Evolutionary conservation across 139 green algal species (phyloP).

Genomic region (Pleodorina starrii): DNA sequence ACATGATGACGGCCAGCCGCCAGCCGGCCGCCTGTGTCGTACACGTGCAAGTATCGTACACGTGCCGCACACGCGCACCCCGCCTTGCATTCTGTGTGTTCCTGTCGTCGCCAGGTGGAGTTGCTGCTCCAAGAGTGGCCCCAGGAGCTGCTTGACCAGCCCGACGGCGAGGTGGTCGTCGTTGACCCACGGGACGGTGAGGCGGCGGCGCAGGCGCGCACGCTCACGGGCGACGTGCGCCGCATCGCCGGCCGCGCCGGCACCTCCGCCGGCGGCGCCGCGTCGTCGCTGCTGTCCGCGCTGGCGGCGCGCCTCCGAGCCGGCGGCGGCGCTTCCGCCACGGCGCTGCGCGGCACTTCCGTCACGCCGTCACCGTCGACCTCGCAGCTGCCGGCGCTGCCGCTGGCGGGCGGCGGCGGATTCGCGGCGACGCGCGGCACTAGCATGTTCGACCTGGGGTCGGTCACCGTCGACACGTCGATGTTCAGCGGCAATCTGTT

Average conservation of each 20-base stretch:
- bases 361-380: background rate
- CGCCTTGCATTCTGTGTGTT: too few species aligned
- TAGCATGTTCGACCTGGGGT: background rate
- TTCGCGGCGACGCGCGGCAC: background rate
- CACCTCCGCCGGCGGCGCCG: background rate
- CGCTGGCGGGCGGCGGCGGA: background rate
- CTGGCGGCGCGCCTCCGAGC: background rate
- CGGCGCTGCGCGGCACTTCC: background rate
- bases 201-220: background rate
- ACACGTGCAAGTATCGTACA: too few species aligned
- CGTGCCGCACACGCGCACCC: too few species aligned
- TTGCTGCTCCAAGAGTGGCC: slow-evolving; percentile 32
- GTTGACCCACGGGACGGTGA: slow-evolving; percentile 12
- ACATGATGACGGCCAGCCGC: too few species aligned
- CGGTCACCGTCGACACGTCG: background rate
- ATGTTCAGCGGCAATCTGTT: background rate
- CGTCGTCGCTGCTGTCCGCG: background rate
- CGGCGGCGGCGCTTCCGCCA: background rate
- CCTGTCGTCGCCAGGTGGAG: background rate
- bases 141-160: slow-evolving; percentile 21
- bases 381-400: background rate
- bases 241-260: background rate
- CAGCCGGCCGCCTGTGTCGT: too few species aligned
- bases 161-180: background rate
- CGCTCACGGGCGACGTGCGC: background rate